Evolutionary conservation across 129 eudicot species (phyloP).

Genomic region (Pittosporum tobira): DNA sequence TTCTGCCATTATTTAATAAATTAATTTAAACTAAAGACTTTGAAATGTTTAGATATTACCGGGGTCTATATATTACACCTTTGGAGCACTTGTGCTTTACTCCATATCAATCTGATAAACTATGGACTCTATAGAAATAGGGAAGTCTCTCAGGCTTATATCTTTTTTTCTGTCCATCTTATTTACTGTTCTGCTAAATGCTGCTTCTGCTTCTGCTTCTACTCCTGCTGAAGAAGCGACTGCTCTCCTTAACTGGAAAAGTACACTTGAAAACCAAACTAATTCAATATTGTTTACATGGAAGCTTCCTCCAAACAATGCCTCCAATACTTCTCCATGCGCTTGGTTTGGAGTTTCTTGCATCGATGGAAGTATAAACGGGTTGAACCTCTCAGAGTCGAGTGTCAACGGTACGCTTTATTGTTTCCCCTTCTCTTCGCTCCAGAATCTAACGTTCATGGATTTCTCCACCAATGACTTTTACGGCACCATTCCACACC

Average conservation of each 20-base stretch:
- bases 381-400: not conserved
- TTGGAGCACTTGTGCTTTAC: no score
- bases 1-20: no score
- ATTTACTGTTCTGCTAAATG: not conserved
- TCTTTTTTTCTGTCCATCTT: no score
- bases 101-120: no score
- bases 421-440: not conserved
- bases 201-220: not conserved
- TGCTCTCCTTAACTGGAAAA: slow-evolving; percentile 2
- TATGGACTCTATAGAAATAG: no score
- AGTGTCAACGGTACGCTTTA: not conserved
- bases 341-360: slow-evolving; percentile 1
- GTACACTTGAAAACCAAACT: not conserved
- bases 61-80: no score
- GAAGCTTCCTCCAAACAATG: not conserved
- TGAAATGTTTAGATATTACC: no score
- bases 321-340: not conserved
- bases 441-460: slow-evolving; percentile 17
- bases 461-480: slow-evolving; percentile 18
- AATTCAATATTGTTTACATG: not conserved
- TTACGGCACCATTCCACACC: slow-evolving; percentile 14
- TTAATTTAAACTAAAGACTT: no score
- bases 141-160: no score
- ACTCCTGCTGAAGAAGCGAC: not conserved
- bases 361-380: not conserved